Conservation (phyloP, 2,329 filamentous ascomycete genomes). For the Penicillium vulpinum region DNA sequence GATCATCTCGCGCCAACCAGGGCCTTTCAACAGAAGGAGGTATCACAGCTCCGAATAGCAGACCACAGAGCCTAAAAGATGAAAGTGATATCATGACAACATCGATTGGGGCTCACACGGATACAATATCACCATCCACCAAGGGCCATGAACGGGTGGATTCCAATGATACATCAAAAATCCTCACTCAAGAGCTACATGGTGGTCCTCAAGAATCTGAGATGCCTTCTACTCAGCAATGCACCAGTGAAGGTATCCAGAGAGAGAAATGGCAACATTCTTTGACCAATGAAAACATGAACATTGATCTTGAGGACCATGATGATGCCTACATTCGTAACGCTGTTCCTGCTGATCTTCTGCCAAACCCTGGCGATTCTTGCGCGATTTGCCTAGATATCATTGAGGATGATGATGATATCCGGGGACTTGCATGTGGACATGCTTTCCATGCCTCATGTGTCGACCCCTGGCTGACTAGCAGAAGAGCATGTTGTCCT, state of each 20-base stretch:
- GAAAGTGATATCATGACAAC: constrained; percentile 50
- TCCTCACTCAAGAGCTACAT: constrained; percentile 17
- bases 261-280: constrained; percentile 31
- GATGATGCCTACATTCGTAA: constrained; percentile 78
- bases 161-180: constrained; percentile 14
- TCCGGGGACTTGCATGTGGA: constrained; percentile 91
- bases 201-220: constrained; percentile 1
- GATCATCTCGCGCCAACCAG: constrained; percentile 75
- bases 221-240: not conserved
- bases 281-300: constrained; percentile 48
- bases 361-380: constrained; percentile 81
- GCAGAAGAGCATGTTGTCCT: constrained; percentile 89
- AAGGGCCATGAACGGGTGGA: constrained; percentile 19
- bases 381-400: constrained; percentile 96
- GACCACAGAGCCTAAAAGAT: constrained; percentile 71
- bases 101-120: constrained; percentile 24
- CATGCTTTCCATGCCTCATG: constrained; percentile 97
- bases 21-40: constrained; percentile 83
- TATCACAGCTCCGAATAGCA: constrained; percentile 69
- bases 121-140: constrained; percentile 23
- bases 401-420: constrained; percentile 91
- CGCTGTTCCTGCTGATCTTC: constrained; percentile 75
- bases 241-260: constrained; percentile 6
- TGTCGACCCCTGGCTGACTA: constrained; percentile 94
- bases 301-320: constrained; percentile 59